Evolutionary conservation across 257 asterid species (phyloP), one percentile per base, ranked within the genome.

Genomic region (Jacaranda copaia): DNA sequence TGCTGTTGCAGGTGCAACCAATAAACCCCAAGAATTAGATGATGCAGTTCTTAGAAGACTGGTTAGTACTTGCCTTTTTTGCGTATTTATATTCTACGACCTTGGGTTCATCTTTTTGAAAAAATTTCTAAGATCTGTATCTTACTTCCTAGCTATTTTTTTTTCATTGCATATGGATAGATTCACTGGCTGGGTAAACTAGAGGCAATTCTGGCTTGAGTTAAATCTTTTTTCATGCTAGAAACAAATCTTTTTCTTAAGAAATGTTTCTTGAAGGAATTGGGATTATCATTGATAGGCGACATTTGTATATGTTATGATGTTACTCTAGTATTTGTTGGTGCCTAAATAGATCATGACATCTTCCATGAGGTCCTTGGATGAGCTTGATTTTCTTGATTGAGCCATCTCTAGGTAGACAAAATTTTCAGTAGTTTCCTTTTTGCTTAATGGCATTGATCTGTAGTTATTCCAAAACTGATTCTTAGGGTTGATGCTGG

Each of bases 21-120:
- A 96, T 90, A 96, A 96, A 81, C 99, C 99, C 78, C 97, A 93
- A 72, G 99, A 96, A 81, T 84, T 96, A 89, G 99, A 96, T 70
- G 99, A 96, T 73, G 99, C 99, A 65, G 99, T 96, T 82, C 96
- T 96, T 43, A 88, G 99, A 89, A 93, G 99, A 87, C 88, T 96
- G 98, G 99, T 96, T 74, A 89, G 99, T 82, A 68, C n/a, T 56
- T 42, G 8, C 46, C 46, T 5, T 68, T 63, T 62, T 59, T 14
- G 16, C 38, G 11, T 65, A 14, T 7, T 15, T 58, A 12, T 53
- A 53, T 32, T 66, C 36, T 62, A 40, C 39, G 40, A 42, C 19
- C 36, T 43, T 52, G 12, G 38, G 32, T 77, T 55, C 38, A 61
- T 70, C 35, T 63, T 68, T 19, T 72, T 38, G 12, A 70, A 32